Evolutionary conservation across 768 basidiomycete species (phyloP).

Genomic region (Trametes coccinea): DNA sequence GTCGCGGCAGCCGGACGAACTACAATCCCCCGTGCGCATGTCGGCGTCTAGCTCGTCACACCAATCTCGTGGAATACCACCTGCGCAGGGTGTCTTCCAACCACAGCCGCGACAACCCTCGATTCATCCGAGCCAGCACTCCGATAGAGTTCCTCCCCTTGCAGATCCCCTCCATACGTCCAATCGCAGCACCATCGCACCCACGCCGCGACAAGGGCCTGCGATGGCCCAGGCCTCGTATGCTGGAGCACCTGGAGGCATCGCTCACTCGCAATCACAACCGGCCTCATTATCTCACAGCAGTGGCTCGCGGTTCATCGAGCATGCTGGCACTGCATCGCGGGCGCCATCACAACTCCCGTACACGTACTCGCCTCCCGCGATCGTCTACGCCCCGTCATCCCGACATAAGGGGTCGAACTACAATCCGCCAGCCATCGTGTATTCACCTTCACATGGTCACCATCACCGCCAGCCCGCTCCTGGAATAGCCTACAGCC

Average conservation of each 20-base stretch:
- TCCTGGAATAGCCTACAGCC: constrained; percentile 67
- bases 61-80: constrained; percentile 6
- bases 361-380: constrained; percentile 46
- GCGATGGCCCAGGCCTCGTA: constrained; percentile 25
- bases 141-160: constrained; percentile 21
- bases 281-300: constrained; percentile 32
- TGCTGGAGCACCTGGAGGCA: constrained; percentile 28
- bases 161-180: constrained; percentile 20
- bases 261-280: constrained; percentile 44
- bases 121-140: constrained; percentile 13
- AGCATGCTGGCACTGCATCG: constrained; percentile 34
- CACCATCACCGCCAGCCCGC: constrained; percentile 29
- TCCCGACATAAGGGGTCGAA: constrained; percentile 46
- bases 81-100: constrained; percentile 18
- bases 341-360: constrained; percentile 35
- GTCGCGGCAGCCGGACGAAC: constrained; percentile 27
- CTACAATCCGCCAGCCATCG: constrained; percentile 62
- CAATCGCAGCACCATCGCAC: constrained; percentile 23
- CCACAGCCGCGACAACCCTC: constrained; percentile 17
- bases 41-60: constrained; percentile 20
- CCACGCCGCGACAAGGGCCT: constrained; percentile 33
- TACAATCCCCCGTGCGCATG: constrained; percentile 8
- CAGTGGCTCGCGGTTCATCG: constrained; percentile 23
- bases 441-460: constrained; percentile 43
- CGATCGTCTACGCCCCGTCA: constrained; percentile 61